These are phyloP conservation scores for Lactarius hengduanensis DNA, from an alignment of 768 basidiomycete genomes.

Conservation along the genomic window DNA sequence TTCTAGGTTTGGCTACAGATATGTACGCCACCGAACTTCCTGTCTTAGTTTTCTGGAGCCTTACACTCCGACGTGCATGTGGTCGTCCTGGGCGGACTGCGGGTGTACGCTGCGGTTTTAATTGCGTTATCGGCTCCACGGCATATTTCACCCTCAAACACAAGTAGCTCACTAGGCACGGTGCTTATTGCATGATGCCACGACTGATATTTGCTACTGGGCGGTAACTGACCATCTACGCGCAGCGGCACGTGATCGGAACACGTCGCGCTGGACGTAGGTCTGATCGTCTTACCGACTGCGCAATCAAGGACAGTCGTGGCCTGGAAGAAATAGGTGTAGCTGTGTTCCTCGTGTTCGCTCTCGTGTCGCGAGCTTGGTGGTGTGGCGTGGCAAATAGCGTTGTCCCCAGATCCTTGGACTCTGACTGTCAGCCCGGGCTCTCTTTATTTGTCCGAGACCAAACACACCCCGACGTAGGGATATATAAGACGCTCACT, in stretches of 20 bases:
- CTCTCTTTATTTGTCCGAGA: constrained; percentile 24
- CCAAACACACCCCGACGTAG: constrained; percentile 25
- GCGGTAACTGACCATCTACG: not conserved
- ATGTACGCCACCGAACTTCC: not conserved
- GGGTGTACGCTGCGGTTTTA: constrained; percentile 16
- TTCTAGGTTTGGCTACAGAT: not conserved
- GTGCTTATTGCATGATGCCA: not conserved
- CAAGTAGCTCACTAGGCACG: not conserved
- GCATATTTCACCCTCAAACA: not conserved
- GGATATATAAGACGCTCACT: constrained; percentile 26
- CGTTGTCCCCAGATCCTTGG: not conserved
- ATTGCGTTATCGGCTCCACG: constrained; percentile 1
- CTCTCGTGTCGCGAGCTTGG: not conserved
- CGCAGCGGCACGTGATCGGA: constrained; percentile 22
- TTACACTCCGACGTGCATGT: not conserved
- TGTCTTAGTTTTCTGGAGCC: not conserved
- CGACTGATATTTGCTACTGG: constrained; percentile 1
- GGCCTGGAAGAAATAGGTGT: not conserved
- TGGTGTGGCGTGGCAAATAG: constrained; percentile 1
- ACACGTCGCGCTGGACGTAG: constrained; percentile 3
- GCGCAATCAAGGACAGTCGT: constrained; percentile 15
- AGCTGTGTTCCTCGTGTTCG: constrained; percentile 5
- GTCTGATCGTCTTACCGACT: constrained; percentile 9
- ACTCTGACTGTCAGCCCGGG: constrained; percentile 10
- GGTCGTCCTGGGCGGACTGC: constrained; percentile 10